Evolutionary conservation across 768 basidiomycete genomes (phyloP), one percentile per base, ranked within the genome.

Genomic region (Tulasnella sp.): DNA sequence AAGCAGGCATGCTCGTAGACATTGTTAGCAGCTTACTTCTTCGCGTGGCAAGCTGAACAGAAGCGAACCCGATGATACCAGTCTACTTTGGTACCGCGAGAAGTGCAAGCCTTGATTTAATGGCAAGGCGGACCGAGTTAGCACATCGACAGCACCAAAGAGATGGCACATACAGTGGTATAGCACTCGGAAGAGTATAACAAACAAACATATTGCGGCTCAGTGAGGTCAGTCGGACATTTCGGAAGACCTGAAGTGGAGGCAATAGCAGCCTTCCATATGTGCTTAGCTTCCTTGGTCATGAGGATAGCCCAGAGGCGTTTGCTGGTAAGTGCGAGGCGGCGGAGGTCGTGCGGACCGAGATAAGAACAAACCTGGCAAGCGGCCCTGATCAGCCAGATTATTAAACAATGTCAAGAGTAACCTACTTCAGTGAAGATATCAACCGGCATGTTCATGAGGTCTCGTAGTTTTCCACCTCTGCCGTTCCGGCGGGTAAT

Each of bases 381-480:
- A 9, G 32, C 7, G 18, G 20, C 42, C 35, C 35, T 20, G 20
- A n/a, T 55, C 37, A 35, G 29, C 23, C 55, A 57, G 20, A 2
- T 13, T 23, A 9, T 20, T 2, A 5, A 42, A 37, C 9, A n/a
- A 23, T 13, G 3, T 6, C 29, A 3, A 32, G 40, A 23, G 2
- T 18, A 20, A 44, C 79, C 39, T 35, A 80, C 79, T 46, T 79
- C 70, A 7, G 55, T 70, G 57, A 80, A 80, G 26, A 80, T 74
- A 37, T 80, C 79, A 15, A 80, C n/a, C 10, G 79, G 79, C 79
- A 80, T 61, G 20, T 79, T 73, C 79, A 80, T 79, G 5, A 80
- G 5, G 48, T 74, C 67, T 13, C 18, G 78, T 20, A 80, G 79
- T 55, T 75, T 78, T 26, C 79, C 79, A 23, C 55, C 55, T 57